Base-by-base conservation (phyloP, 768 basidiomycete genomes). In the Pisolithus marmoratus region DNA sequence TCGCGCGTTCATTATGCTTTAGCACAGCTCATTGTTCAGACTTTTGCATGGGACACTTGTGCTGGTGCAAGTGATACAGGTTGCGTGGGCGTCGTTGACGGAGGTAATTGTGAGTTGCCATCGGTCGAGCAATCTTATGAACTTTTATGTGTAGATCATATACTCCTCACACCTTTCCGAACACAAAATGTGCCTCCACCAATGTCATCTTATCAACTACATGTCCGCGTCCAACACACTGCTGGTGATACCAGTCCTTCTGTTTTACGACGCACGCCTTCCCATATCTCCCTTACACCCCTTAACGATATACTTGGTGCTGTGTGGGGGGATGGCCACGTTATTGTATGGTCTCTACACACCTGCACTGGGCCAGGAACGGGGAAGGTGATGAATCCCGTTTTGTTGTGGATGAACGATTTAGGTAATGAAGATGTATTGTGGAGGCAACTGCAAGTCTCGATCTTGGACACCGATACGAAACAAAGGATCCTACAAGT, bases 121-220 rank as follows among this genome's bases (percentile, higher is more conserved):
- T 31, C 6, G 9, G 22, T 48, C 46, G 48, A 52, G 17, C 14
- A 52, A 46, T 50, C 29, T 14, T 36, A 50, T 46, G 38, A 15
- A 27, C 12, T n/a, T 20, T 19, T 46, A 43, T 17, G 24, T 41
- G 5, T 65, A 95, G 94, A 81, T 2, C 74, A 73, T 20, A 70
- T 91, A 51, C 79, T 94, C 3, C 72, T 99, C 38, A 99, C 95
- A 2, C 90, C 96, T 15, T 98, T 98, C 77, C 81, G 94, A 38
- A 80, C 82, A 1, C 90, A 95, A 70, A 97, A 96, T 63, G 80
- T 95, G 5, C 96, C 95, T n/a, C 96, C 96, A n/a, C 96, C 96
- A 0, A 94, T 96, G 92, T 89, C 85, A 1, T 85, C 91, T 1
- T 74, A 77, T 58, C 68, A 69, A 38, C 69, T 82, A 47, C 43